Evolutionary conservation across 73 alveolate species (phyloP).

Genomic region (Paraurostyla sp.): DNA sequence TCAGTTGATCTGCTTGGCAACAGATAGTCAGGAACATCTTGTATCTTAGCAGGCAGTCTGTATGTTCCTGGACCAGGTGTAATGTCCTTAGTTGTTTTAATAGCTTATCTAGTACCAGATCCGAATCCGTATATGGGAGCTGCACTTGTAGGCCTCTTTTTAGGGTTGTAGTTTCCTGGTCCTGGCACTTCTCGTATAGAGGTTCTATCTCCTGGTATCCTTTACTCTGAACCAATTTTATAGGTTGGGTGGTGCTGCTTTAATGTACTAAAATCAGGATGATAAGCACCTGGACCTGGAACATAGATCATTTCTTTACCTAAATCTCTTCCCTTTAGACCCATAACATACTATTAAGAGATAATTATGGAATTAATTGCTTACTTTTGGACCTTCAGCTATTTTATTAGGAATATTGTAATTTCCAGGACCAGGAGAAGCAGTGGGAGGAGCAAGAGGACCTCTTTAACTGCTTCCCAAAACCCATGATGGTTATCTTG

Average conservation of each 20-base stretch:
- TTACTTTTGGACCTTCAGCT: slow-evolving; percentile 59
- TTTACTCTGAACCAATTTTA: slow-evolving; percentile 41
- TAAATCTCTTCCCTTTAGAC: slow-evolving; percentile 38
- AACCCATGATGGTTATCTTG: slow-evolving; percentile 44
- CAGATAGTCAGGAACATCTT: slow-evolving; percentile 44
- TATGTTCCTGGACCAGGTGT: slow-evolving; percentile 70
- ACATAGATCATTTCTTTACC: background rate
- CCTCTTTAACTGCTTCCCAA: slow-evolving; percentile 49
- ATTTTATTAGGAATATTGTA: slow-evolving; percentile 38
- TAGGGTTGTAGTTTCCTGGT: slow-evolving; percentile 51
- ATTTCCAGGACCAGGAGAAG: slow-evolving; percentile 70
- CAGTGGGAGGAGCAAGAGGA: slow-evolving; percentile 7
- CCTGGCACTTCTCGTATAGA: slow-evolving; percentile 33
- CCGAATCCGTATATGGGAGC: slow-evolving; percentile 53
- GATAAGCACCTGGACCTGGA: slow-evolving; percentile 62
- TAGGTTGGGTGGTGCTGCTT: slow-evolving; percentile 48
- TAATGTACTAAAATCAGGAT: slow-evolving; percentile 4
- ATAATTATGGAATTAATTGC: background rate
- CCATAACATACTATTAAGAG: slow-evolving; percentile 31
- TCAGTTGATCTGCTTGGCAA: slow-evolving; percentile 26
- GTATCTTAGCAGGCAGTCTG: slow-evolving; percentile 46
- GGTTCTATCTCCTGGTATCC: slow-evolving; percentile 47
- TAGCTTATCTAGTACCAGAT: slow-evolving; percentile 5
- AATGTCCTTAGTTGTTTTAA: background rate
- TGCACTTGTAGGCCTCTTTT: slow-evolving; percentile 32